Conservation (phyloP, 2,329 filamentous ascomycete genomes). For the Purpureocillium lavendulum region DNA sequence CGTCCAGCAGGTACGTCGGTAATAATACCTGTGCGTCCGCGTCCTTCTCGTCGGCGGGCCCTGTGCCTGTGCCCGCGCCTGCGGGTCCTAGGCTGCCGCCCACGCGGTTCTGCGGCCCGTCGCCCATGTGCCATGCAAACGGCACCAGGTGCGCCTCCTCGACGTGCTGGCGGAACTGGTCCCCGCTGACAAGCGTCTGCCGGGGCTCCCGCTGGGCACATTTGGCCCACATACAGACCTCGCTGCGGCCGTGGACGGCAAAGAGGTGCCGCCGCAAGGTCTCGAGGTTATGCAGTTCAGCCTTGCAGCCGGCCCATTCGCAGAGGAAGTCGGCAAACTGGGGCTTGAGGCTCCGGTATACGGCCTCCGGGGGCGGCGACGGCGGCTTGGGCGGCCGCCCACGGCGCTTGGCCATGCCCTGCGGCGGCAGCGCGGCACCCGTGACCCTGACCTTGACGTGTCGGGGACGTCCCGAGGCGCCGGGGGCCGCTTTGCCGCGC, state of each 20-base stretch:
- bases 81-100: conserved; percentile 10
- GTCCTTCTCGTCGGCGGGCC: too few relatives aligned
- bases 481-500: conserved; percentile 7
- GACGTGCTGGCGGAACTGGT: conserved; percentile 40
- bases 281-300: conserved; percentile 54
- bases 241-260: conserved; percentile 34
- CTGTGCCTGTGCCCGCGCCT: background rate
- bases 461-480: conserved; percentile 3
- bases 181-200: conserved; percentile 24
- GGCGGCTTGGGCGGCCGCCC: conserved; percentile 32
- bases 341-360: conserved; percentile 33
- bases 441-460: conserved; percentile 18
- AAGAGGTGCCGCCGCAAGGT: conserved; percentile 47
- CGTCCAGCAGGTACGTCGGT: conserved; percentile 43
- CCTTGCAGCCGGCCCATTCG: conserved; percentile 51
- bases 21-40: conserved; percentile 11
- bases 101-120: conserved; percentile 41
- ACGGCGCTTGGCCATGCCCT: conserved; percentile 25
- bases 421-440: conserved; percentile 3
- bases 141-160: conserved; percentile 44
- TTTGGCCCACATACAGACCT: conserved; percentile 22
- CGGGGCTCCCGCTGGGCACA: conserved; percentile 14
- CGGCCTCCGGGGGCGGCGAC: conserved; percentile 27
- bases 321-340: conserved; percentile 46
- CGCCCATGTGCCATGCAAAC: conserved; percentile 50